These are phyloP conservation scores for Capronia coronata DNA, from an alignment of 2,329 filamentous ascomycete species.

Conservation along the genomic window DNA sequence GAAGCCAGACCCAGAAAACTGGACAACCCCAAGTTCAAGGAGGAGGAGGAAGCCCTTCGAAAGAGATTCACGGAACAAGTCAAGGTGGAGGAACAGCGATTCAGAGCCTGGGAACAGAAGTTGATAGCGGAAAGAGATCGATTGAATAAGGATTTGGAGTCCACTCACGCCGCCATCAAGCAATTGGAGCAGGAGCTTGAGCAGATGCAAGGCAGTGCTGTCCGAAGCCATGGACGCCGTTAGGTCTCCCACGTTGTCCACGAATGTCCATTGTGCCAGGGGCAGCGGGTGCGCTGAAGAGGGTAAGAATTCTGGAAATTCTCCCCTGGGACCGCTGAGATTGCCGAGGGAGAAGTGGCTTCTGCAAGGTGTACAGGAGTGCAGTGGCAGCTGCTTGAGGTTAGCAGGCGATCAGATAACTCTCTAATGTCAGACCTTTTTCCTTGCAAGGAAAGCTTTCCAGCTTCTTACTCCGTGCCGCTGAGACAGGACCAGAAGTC, in stretches of 20 bases:
- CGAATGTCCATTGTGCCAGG: not conserved
- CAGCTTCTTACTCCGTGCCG: no score
- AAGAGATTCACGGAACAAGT: conserved; percentile 99
- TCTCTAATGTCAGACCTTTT: conserved; percentile 23
- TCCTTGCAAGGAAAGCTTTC: not conserved
- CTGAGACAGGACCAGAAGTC: not conserved
- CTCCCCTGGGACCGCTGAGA: conserved; percentile 3
- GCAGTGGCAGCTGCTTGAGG: conserved; percentile 6
- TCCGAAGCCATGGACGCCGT: conserved; percentile 86
- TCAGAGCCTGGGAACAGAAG: conserved; percentile 99
- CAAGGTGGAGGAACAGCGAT: conserved; percentile 99
- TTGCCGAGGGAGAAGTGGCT: conserved; percentile 3
- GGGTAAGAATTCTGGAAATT: conserved; percentile 20
- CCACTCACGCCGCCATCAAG: conserved; percentile 74
- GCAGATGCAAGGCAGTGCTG: conserved; percentile 80
- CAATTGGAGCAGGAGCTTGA: conserved; percentile 78
- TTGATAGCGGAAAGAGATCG: conserved; percentile 97
- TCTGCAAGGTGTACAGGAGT: conserved; percentile 11
- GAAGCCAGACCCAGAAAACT: conserved; percentile 95
- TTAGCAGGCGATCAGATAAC: conserved; percentile 22
- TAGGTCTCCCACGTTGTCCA: conserved; percentile 42
- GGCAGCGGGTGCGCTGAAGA: not conserved
- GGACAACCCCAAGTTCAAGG: conserved; percentile 99
- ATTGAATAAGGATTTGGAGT: conserved; percentile 98
- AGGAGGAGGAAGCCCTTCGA: conserved; percentile 95